Percentiles rank a stretch among this genome's conserved stretches.
phyloP scores from a whole-genome alignment of 306 rosid genomes.

The Lathyrus oleraceus region DNA sequence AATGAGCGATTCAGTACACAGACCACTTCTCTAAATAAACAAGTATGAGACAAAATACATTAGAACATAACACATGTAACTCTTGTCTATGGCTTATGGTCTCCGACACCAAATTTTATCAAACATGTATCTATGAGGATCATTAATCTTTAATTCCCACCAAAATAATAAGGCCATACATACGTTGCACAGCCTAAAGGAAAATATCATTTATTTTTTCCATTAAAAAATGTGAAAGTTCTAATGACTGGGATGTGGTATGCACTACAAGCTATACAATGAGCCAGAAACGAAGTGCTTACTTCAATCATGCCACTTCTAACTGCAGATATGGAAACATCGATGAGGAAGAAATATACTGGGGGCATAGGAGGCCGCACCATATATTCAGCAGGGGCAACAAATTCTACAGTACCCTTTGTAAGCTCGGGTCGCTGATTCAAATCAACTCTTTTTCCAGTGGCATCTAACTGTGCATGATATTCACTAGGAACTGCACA shows the following conservation, averaged over 20 bases:
- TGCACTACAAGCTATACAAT: conserved; percentile 3
- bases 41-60: conserved; percentile 24
- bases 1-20: neutral
- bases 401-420: conserved; percentile 93
- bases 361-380: conserved; percentile 99
- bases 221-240: neutral
- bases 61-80: conserved; percentile 15
- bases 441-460: conserved; percentile 87
- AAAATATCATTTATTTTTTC: conserved; percentile 1
- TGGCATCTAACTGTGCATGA: conserved; percentile 87
- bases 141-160: neutral
- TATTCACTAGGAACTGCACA: conserved; percentile 89
- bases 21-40: conserved; percentile 8
- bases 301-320: conserved; percentile 99
- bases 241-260: neutral
- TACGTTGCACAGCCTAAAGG: neutral
- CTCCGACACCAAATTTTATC: conserved; percentile 25
- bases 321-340: conserved; percentile 88
- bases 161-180: conserved; percentile 16
- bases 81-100: conserved; percentile 10
- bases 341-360: conserved; percentile 91
- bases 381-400: conserved; percentile 99
- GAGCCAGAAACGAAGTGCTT: conserved; percentile 27
- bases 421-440: conserved; percentile 91
- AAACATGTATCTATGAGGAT: conserved; percentile 13